Evolutionary conservation across 345 rosid genomes (phyloP).

Genomic region (Leavenworthia alabamica): DNA sequence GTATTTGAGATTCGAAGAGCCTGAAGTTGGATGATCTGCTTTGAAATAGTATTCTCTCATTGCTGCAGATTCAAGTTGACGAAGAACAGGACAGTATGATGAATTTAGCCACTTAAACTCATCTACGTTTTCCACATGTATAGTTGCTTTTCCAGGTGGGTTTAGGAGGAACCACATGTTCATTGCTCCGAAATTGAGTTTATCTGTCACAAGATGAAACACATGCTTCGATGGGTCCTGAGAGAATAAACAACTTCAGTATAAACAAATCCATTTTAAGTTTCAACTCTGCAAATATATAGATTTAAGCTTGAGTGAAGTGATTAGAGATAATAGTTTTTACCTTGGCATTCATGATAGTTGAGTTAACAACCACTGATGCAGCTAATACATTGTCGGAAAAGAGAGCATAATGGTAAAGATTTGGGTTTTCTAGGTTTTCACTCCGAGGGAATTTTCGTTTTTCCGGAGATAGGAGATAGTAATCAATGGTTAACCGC

Average conservation of each 20-base stretch:
- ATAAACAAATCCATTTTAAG: not conserved
- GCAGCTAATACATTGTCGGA: conserved; percentile 99
- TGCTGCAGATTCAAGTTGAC: conserved; percentile 87
- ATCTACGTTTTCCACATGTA: conserved; percentile 95
- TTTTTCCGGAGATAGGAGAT: conserved; percentile 84
- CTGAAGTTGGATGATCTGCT: conserved; percentile 87
- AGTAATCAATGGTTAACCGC: conserved; percentile 92
- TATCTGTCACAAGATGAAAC: conserved; percentile 93
- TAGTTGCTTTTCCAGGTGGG: conserved; percentile 90
- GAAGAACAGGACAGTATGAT: conserved; percentile 91
- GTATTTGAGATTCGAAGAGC: conserved; percentile 88
- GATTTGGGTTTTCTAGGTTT: conserved; percentile 79
- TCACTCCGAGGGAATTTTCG: conserved; percentile 82
- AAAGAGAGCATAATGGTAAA: conserved; percentile 92
- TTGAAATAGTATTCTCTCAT: conserved; percentile 98
- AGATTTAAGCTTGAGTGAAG: not conserved
- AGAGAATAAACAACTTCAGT: conserved; percentile 13
- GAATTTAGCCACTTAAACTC: conserved; percentile 98
- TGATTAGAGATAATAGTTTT: conserved; percentile 1
- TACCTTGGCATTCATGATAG: conserved; percentile 91
- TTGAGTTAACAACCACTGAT: conserved; percentile 97
- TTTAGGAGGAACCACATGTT: conserved; percentile 97
- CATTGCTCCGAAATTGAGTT: conserved; percentile 95
- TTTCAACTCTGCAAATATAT: not conserved
- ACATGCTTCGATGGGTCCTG: conserved; percentile 98